Percentiles rank a stretch among this genome's conserved stretches.
Evolutionary conservation across 1,284 basidiomycete genomes (phyloP).

Genomic region (Sutorius eximius): DNA sequence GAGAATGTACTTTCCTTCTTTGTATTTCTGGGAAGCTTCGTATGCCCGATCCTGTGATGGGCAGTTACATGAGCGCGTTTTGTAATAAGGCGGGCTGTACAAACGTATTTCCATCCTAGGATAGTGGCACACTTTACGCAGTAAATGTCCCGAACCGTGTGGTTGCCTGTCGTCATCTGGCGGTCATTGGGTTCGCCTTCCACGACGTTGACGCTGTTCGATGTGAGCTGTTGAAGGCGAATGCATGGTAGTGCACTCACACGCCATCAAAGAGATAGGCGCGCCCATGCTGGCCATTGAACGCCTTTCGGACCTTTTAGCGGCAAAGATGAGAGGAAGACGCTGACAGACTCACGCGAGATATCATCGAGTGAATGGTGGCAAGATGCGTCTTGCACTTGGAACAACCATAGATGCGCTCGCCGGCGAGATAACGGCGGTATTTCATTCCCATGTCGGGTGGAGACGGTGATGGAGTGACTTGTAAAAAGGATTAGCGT

Average conservation of each 20-base stretch:
- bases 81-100: background rate
- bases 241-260: conserved; percentile 50
- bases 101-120: conserved; percentile 97
- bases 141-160: conserved; percentile 93
- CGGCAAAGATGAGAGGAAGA: background rate
- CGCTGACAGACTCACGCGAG: conserved; percentile 61
- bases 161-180: conserved; percentile 95
- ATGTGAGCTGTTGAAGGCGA: conserved; percentile 10
- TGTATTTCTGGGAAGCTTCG: conserved; percentile 91
- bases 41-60: conserved; percentile 81
- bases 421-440: conserved; percentile 84
- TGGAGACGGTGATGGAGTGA: background rate
- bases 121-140: conserved; percentile 85
- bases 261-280: conserved; percentile 93
- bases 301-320: conserved; percentile 56
- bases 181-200: conserved; percentile 89
- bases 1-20: conserved; percentile 97
- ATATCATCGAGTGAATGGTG: conserved; percentile 90
- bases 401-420: conserved; percentile 89
- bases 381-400: conserved; percentile 93
- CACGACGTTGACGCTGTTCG: conserved; percentile 79
- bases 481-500: background rate
- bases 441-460: conserved; percentile 81
- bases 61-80: background rate
- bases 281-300: conserved; percentile 92